Evolutionary conservation across 2,329 filamentous ascomycete genomes (phyloP).

Genomic region (Ceratocystis eucalypticola): DNA sequence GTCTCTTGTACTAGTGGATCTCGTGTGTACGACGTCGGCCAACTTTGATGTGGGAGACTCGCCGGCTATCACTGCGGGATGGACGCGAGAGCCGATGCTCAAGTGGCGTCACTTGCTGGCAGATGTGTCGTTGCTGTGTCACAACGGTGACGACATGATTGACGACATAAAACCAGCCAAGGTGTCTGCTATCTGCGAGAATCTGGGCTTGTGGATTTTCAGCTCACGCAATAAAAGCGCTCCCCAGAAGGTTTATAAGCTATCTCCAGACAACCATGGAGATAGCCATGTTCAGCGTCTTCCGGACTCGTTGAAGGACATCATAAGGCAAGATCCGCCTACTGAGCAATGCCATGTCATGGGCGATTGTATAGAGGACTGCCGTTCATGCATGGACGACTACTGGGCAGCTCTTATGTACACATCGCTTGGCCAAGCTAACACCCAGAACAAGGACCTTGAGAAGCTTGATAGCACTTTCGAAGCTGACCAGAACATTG

Average conservation of each 20-base stretch:
- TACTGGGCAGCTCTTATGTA: conserved; percentile 26
- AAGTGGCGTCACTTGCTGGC: background rate
- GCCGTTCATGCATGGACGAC: conserved; percentile 21
- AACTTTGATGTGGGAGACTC: background rate
- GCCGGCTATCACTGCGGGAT: background rate
- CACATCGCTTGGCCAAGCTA: conserved; percentile 12
- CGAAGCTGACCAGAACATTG: background rate
- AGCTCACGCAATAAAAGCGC: background rate
- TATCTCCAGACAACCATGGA: background rate
- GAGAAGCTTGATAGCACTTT: conserved; percentile 7
- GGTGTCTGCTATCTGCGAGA: background rate
- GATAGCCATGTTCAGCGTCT: background rate
- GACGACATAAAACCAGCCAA: background rate
- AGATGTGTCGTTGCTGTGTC: background rate
- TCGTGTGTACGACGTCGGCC: background rate
- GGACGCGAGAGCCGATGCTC: background rate
- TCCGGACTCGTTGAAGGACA: background rate
- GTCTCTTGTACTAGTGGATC: conserved; percentile 33
- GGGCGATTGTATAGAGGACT: background rate
- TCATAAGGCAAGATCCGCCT: background rate
- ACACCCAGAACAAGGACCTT: conserved; percentile 12
- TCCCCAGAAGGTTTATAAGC: background rate
- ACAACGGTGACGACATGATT: background rate
- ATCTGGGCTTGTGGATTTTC: background rate
- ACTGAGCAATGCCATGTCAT: background rate